Evolutionary conservation across 2,329 filamentous ascomycete genomes (phyloP), one percentile per base, ranked within the genome.

Genomic region (Talaromyces sp.): DNA sequence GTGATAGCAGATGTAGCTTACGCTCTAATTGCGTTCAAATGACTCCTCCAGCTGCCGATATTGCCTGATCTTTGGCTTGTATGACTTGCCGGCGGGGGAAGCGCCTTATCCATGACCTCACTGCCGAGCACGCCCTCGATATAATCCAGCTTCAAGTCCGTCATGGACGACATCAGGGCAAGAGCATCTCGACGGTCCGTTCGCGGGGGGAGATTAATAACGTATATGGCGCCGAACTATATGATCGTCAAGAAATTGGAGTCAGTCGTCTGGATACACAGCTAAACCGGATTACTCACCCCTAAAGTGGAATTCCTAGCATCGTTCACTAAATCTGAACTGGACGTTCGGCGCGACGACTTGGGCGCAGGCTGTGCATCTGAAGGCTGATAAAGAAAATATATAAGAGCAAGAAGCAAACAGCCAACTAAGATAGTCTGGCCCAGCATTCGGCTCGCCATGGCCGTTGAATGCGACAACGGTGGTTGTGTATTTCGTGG

Each of bases 151-250:
- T 78, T 72, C 68, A 84, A 77, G 0, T 77, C 78, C 0, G 78
- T 78, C 38, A 83, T 64, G 0, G 78, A 73, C 45, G 79, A 76
- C 5, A 78, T 75, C 10, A 85, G 71, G 1, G 77, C 72, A 19
- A 85, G 72, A 2, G 78, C 79, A 75, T 85, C 83, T 59, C 80
- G 78, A 68, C 83, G 83, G 70, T 85, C 83, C 3, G 77, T 80
- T 38, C 83, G 76, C 47, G 80, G 76, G 4, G 81, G 79, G 10
- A 85, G 73, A 4, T 80, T 78, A 54, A 85, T 75, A 27, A 81
- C 79, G 63, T 82, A 81, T 31, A 84, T 73, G 56, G 80, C 79
- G 61, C 82, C 73, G 67, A 83, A 82, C 75, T 77, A 51, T 34
- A 53, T 17, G 34, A 22, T 19, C 2, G 40, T 22, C 31, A 17